Evolutionary conservation across 2,329 filamentous ascomycete genomes (phyloP).

Genomic region (Pseudopithomyces chartarum): DNA sequence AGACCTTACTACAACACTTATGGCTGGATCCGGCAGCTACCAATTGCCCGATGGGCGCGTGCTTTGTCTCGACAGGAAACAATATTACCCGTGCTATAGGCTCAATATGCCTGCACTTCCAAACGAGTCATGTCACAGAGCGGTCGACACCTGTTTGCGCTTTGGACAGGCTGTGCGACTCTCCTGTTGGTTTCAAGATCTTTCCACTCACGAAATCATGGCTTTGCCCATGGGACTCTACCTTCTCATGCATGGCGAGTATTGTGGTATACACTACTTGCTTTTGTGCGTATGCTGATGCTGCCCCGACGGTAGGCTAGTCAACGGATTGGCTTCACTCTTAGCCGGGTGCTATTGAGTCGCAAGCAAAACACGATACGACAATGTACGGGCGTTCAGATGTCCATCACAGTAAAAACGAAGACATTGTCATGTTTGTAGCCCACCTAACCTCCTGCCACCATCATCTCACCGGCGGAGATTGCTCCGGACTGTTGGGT

Average conservation of each 20-base stretch:
- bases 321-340: too few species aligned
- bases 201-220: not conserved
- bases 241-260: not conserved
- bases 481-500: not conserved
- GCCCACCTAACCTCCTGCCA: not conserved
- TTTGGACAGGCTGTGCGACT: too few species aligned
- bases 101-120: not conserved
- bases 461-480: not conserved
- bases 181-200: not conserved
- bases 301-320: not conserved
- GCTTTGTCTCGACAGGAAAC: not conserved
- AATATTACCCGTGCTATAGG: conserved; percentile 4
- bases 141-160: too few species aligned
- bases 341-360: too few species aligned
- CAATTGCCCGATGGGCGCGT: not conserved
- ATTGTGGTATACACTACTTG: too few species aligned
- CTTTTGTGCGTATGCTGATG: too few species aligned
- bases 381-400: too few species aligned
- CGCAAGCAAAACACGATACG: too few species aligned
- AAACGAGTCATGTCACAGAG: not conserved
- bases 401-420: too few species aligned
- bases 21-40: not conserved
- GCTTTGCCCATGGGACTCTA: not conserved
- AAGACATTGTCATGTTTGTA: too few species aligned
- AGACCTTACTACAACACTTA: not conserved